Evolutionary conservation across 257 asterid species (phyloP), one percentile per base, ranked within the genome.

Genomic region (Craterostigma plantagineum): DNA sequence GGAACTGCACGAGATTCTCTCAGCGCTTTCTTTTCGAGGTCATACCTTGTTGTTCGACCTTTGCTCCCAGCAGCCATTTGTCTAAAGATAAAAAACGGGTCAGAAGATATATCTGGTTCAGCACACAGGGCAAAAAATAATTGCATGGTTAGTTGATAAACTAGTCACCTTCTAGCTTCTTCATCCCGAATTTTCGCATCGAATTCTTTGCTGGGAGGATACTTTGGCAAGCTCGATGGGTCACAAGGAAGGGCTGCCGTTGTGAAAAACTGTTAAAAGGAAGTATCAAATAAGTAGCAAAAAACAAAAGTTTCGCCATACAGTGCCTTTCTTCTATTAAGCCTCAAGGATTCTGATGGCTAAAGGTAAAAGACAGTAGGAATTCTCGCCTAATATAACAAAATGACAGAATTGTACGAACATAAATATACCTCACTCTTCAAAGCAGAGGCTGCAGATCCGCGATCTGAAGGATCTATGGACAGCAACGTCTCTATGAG

Each of bases 201-300:
- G 53, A 81, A 73, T 69, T 86, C 97, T 57, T 86, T 86, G 69
- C 95, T 78, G 30, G 98, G 98, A 53, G 95, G 95, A 68, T 87
- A 87, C 49, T 65, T 82, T 2, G 98, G 98, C 60, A 87, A 72
- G 58, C 82, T 74, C 46, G 90, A 82, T 49, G 98, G 98, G 42
- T 82, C 91, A 60, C 93, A 87, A 23, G 98, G 93, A 63, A 69
- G 71, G 0, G 98, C 95, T 41, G 55, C 66, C 52, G 86, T 71
- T 27, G 68, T 63, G 55, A 87, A 87, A 64, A 82, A 87, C 98
- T 87, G 76, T 36, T 54, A 48, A 44, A 49, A 40, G n/a, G 8
- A 12, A 40, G 14, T 1, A 40, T 12, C 45, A 9, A 23, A 23
- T n/a, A 23, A 2, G 6, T n/a, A n/a, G n/a, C n/a, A n/a, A n/a